phyloP scores from a whole-genome alignment of 768 basidiomycete species.

The Leccinum longicurvipes region DNA sequence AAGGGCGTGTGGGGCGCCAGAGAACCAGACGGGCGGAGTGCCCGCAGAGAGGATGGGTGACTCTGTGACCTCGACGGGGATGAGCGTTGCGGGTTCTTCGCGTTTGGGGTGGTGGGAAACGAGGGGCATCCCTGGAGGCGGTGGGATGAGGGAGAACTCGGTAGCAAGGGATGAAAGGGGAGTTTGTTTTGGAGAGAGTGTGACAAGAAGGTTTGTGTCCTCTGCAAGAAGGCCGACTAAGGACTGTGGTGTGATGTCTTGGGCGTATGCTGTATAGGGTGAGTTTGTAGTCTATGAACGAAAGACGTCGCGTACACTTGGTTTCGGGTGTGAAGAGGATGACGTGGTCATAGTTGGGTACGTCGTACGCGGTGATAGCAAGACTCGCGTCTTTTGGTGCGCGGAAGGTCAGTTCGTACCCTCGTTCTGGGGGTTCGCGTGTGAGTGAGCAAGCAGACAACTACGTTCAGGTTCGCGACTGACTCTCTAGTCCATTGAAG shows the following conservation, averaged over 20 bases:
- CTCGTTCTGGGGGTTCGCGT: constrained; percentile 50
- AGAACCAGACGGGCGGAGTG: constrained; percentile 68
- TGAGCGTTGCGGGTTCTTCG: constrained; percentile 55
- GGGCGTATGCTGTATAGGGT: constrained; percentile 50
- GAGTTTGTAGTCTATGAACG: not conserved
- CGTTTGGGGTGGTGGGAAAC: constrained; percentile 84
- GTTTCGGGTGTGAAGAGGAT: constrained; percentile 82
- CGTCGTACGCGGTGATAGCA: constrained; percentile 62
- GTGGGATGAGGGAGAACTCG: constrained; percentile 89
- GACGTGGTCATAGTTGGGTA: constrained; percentile 79
- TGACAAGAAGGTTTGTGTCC: constrained; percentile 80
- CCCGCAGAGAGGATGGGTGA: constrained; percentile 46
- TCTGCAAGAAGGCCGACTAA: constrained; percentile 67
- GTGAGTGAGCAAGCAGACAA: too few species aligned
- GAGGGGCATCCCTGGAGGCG: constrained; percentile 79
- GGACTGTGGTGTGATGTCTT: constrained; percentile 79
- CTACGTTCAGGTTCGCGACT: too few species aligned
- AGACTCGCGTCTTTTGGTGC: constrained; percentile 73
- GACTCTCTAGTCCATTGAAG: constrained; percentile 76
- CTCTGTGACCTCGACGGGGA: constrained; percentile 57
- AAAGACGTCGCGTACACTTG: constrained; percentile 56
- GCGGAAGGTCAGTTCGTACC: constrained; percentile 86
- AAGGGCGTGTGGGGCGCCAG: constrained; percentile 63
- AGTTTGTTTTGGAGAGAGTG: constrained; percentile 73
- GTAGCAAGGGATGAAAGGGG: constrained; percentile 73